Evolutionary conservation across 2,329 filamentous ascomycete genomes (phyloP).

Genomic region (Thielaviopsis musarum): DNA sequence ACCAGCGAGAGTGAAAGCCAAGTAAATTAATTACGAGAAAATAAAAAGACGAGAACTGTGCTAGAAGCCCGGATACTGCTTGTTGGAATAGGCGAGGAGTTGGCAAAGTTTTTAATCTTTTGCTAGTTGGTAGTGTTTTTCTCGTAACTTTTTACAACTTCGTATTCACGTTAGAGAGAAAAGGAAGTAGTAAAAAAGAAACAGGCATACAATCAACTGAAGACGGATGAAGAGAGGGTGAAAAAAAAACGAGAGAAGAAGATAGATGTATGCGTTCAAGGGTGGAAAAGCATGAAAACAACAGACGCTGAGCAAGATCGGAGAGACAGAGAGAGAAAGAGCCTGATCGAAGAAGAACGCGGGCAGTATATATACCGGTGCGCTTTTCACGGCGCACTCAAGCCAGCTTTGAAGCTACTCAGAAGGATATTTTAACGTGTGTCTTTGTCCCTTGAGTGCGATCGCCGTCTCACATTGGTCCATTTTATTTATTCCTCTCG

Average conservation of each 20-base stretch:
- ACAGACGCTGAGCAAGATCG: background rate
- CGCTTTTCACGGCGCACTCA: background rate
- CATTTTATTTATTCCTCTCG: background rate
- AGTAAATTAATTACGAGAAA: background rate
- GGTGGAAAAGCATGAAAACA: background rate
- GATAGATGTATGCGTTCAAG: background rate
- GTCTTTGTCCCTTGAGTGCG: background rate
- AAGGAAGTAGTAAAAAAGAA: too few species aligned
- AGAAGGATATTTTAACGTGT: background rate
- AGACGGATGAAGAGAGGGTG: too few species aligned
- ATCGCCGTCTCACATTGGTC: background rate
- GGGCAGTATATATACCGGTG: background rate
- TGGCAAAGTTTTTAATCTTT: too few species aligned
- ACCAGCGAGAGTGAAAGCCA: background rate
- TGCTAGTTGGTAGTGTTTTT: too few species aligned
- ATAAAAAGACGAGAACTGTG: too few species aligned
- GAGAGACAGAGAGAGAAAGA: background rate
- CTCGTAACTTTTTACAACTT: too few species aligned
- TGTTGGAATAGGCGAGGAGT: too few species aligned
- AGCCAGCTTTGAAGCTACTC: background rate
- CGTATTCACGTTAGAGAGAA: too few species aligned
- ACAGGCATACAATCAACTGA: too few species aligned
- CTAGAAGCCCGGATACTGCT: too few species aligned
- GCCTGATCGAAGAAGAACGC: background rate
- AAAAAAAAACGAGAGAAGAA: too few species aligned